Evolutionary conservation across 2,329 filamentous ascomycete species (phyloP), one percentile per base, ranked within the genome.

Genomic region (Sporothrix mexicana): DNA sequence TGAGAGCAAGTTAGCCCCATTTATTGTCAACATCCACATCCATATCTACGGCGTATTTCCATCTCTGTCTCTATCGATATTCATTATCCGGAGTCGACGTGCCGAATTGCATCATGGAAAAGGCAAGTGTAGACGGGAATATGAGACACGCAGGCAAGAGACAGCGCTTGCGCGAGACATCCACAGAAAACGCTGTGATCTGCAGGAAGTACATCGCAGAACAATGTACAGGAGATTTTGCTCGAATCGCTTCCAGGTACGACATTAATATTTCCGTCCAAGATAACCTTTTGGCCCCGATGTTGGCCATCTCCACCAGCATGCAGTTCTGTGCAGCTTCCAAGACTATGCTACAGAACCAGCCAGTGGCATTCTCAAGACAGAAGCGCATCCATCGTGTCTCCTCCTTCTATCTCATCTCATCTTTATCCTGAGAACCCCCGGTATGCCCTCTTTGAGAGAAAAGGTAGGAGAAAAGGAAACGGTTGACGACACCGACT

Each of bases 81-180:
- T 25, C 36, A 47, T 47, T 23, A 12, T 20, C 25, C 49, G 64
- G 64, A 51, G 5, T n/a, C 8, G 45, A 51, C 64, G 23, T 67
- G 62, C 62, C 62, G 62, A 51, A 23, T 45, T 67, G 45, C 62
- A 67, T 51, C 62, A 9, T 51, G 23, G 20, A 45, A 51, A 67
- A 20, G 45, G 7, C 45, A 36, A 36, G 41, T 25, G 12, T 10
- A 17, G 55, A 61, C 8, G 23, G 23, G 13, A 41, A 36, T 17
- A 67, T 51, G 62, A 67, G 62, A 67, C 62, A 67, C 13, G 45
- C 43, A 51, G 43, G 9, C 15, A 6, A 30, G 20, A 67, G 43
- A 51, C 43, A 51, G 20, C 23, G 23, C 20, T 67, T 30, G 62
- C 5, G 45, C 61, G 15, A 67, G 62, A 67, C 45, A 51, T 7